Conservation (phyloP, 257 asterid species). For the Fraxinus americana region DNA sequence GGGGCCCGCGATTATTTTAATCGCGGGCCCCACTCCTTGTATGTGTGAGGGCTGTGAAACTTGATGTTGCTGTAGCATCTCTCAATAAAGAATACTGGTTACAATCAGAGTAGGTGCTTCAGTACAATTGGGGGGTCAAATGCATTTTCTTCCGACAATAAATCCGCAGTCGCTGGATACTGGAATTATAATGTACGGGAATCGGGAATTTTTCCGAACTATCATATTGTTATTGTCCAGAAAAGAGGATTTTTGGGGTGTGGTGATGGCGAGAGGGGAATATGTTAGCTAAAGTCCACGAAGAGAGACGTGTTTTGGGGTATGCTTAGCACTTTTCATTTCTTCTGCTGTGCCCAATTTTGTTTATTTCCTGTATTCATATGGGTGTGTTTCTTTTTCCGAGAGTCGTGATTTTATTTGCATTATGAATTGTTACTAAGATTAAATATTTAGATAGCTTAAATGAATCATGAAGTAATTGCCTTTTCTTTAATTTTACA, state of each 20-base stretch:
- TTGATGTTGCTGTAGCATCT: too few relatives aligned
- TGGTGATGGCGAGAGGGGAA: constrained; percentile 80
- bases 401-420: background rate
- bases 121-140: constrained; percentile 44
- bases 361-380: background rate
- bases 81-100: constrained; percentile 23
- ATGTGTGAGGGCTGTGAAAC: too few relatives aligned
- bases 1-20: too few relatives aligned
- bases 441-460: background rate
- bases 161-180: constrained; percentile 21
- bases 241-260: constrained; percentile 83
- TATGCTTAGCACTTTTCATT: constrained; percentile 17
- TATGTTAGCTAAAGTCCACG: constrained; percentile 63
- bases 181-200: constrained; percentile 21
- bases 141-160: constrained; percentile 30
- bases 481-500: background rate
- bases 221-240: constrained; percentile 33
- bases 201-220: constrained; percentile 25
- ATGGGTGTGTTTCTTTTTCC: background rate
- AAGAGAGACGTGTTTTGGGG: constrained; percentile 87
- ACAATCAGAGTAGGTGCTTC: constrained; percentile 49
- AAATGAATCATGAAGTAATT: background rate
- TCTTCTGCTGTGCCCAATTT: background rate
- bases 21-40: too few relatives aligned
- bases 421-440: background rate